Evolutionary conservation across 2,329 filamentous ascomycete species (phyloP), one percentile per base, ranked within the genome.

Genomic region (Helotiales sp.): DNA sequence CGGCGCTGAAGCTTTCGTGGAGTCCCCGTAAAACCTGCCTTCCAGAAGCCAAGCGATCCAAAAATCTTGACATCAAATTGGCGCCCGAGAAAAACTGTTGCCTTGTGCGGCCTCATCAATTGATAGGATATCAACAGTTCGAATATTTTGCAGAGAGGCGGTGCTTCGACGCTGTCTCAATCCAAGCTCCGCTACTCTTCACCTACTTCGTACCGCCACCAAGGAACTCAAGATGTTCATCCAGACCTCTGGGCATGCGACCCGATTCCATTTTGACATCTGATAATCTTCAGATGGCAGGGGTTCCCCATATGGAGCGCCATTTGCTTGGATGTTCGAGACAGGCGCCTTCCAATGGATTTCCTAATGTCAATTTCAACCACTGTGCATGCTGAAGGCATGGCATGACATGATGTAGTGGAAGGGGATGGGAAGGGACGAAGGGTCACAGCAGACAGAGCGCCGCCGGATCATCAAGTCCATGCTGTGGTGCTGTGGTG

Each of bases 321-420:
- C 24, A 52, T 52, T n/a, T 52, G 6, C n/a, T 52, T 28, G 26
- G 24, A 3, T 30, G 13, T 6, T 52, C 13, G 24, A 15, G 4
- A 30, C 49, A 52, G 49, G 49, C 49, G 49, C 49, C 49, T 52
- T 52, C 24, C 24, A 30, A 52, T 52, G 13, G 49, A 52, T 30
- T 30, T 52, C 17, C 24, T 28, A 11, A 28, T 15, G 8, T 30
- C 26, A 17, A 52, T n/a, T 28, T 52, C 49, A 30, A 15, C 49
- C 49, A 52, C 28, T 11, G 2, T 30, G 49, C 49, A 52, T 52
- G 26, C 17, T 52, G 49, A 26, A 49, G n/a, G n/a, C n/a, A 1
- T 52, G 24, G 15, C 3, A 45, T 45, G 17, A n/a, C 5, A 45
- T 11, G 17, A 6, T 45, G 40, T n/a, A 45, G 40, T 20, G 40